Evolutionary conservation across 108 stramenopile genomes (phyloP).

Genomic region (Cyclotella cryptica): DNA sequence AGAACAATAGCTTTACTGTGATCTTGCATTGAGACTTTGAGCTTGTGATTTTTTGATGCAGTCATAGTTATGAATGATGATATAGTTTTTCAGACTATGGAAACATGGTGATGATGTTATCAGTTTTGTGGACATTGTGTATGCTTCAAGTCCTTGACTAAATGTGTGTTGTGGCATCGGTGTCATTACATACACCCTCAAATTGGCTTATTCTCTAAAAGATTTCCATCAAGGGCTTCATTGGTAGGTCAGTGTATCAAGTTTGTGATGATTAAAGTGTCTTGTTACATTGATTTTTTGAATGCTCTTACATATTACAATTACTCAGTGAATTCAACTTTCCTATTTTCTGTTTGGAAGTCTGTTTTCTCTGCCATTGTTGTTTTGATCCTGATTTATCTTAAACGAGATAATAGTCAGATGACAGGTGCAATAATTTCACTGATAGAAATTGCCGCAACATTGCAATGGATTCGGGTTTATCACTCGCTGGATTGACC

Average conservation of each 20-base stretch:
- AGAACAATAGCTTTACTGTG: constrained; percentile 13
- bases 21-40: constrained; percentile 19
- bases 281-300: neutral
- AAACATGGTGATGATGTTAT: neutral
- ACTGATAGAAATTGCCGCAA: too few relatives aligned
- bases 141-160: constrained; percentile 20
- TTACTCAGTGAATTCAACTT: neutral
- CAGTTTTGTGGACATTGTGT: neutral
- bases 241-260: constrained; percentile 28
- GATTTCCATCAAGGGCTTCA: constrained; percentile 26
- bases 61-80: constrained; percentile 20
- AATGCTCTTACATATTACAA: neutral
- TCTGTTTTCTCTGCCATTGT: too few relatives aligned
- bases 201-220: constrained; percentile 21
- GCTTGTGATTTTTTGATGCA: neutral
- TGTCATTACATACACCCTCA: constrained; percentile 14
- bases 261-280: neutral
- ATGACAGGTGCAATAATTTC: too few relatives aligned
- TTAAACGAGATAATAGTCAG: too few relatives aligned
- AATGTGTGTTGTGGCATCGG: constrained; percentile 23
- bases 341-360: too few relatives aligned
- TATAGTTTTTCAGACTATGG: constrained; percentile 19
- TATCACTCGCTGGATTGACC: too few relatives aligned
- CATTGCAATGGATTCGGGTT: too few relatives aligned
- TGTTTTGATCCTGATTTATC: too few relatives aligned